A percentile compares a stretch with the other conserved stretches of the same genome.
phyloP scores from a whole-genome alignment of 164 flowering plant genomes.

The Platanus orientalis region DNA sequence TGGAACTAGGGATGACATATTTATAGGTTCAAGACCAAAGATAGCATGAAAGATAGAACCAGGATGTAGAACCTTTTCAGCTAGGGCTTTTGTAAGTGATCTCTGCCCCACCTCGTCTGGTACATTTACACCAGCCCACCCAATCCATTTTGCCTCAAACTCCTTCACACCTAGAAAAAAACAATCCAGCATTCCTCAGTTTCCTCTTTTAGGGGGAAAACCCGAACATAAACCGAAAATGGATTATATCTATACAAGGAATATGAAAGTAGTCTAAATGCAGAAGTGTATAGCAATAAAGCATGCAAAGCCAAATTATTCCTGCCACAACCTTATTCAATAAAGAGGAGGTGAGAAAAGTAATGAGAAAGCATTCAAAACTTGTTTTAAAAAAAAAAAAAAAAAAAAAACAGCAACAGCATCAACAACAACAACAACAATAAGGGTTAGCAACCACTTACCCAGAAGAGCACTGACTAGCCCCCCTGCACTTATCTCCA shows the following conservation, averaged over 20 bases:
- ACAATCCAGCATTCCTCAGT: constrained; percentile 36
- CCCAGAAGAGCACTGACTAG: constrained; percentile 94
- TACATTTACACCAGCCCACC: constrained; percentile 99
- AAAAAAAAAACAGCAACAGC: background rate
- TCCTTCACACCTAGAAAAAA: constrained; percentile 69
- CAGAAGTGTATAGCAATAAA: background rate
- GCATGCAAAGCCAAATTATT: background rate
- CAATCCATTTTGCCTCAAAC: constrained; percentile 95
- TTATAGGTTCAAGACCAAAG: background rate
- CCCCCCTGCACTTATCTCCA: constrained; percentile 93
- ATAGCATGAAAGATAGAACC: background rate
- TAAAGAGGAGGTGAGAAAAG: background rate
- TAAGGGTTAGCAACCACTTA: constrained; percentile 19
- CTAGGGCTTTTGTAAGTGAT: constrained; percentile 77
- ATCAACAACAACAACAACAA: constrained; percentile 1
- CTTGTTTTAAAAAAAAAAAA: no score
- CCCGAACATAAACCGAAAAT: background rate
- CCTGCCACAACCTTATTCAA: no score
- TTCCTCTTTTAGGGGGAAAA: background rate
- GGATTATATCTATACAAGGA: background rate
- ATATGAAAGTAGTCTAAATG: background rate
- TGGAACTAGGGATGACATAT: background rate
- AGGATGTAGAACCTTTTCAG: constrained; percentile 62
- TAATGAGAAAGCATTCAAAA: no score
- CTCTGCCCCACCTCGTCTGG: constrained; percentile 85